Conservation (phyloP, 2,329 filamentous ascomycete species). For the Colletotrichum salicis region DNA sequence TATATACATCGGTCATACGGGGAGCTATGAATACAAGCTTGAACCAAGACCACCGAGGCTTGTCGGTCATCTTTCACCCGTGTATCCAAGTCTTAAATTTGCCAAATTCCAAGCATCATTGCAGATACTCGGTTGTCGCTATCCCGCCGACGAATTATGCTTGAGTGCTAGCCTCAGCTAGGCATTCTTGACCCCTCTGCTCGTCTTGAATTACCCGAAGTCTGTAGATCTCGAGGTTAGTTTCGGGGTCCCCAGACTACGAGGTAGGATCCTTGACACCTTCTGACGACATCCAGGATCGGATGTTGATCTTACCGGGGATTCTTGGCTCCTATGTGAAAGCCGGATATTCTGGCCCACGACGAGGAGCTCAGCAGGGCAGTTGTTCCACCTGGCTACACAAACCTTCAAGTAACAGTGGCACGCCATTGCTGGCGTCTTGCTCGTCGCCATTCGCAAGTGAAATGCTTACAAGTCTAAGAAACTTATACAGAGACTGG, state of each 20-base stretch:
- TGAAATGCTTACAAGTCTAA: too few species aligned
- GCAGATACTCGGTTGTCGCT: not conserved
- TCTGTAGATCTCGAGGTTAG: slow-evolving; percentile 16
- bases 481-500: too few species aligned
- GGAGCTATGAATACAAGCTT: not conserved
- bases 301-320: slow-evolving; percentile 12
- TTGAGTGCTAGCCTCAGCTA: not conserved
- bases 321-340: not conserved
- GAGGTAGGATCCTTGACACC: not conserved
- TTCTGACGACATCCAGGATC: slow-evolving; percentile 7
- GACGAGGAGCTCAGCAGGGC: not conserved
- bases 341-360: not conserved
- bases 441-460: not conserved
- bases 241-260: slow-evolving; percentile 25
- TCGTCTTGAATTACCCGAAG: slow-evolving; percentile 1
- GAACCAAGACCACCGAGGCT: not conserved
- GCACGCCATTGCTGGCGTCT: not conserved
- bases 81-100: not conserved
- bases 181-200: not conserved
- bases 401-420: not conserved
- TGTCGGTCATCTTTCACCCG: slow-evolving; percentile 17
- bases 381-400: not conserved
- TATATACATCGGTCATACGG: too few species aligned
- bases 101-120: not conserved
- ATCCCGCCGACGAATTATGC: slow-evolving; percentile 4